Evolutionary conservation across 108 stramenopile species (phyloP).

Genomic region (Pseudonitzschia multiseries): DNA sequence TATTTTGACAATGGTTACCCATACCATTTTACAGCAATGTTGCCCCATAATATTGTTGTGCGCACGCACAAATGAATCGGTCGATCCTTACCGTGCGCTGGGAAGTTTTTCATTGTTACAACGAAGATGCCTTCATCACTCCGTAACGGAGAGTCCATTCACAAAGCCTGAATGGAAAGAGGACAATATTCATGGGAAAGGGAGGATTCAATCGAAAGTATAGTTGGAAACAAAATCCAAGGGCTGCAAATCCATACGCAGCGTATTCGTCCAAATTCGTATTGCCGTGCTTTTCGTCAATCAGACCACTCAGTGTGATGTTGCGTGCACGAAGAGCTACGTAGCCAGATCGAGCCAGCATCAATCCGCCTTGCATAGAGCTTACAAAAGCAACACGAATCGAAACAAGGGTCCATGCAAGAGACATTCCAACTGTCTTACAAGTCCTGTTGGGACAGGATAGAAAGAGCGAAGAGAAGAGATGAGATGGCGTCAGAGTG

Average conservation of each 20-base stretch:
- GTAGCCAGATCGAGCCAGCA: conserved; percentile 81
- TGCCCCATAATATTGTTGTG: no score
- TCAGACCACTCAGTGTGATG: conserved; percentile 45
- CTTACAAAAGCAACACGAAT: conserved; percentile 87
- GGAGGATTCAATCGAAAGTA: conserved; percentile 70
- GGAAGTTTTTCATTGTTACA: not conserved
- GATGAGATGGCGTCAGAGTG: not conserved
- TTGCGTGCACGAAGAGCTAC: conserved; percentile 36
- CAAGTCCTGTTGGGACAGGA: conserved; percentile 38
- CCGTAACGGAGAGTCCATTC: conserved; percentile 43
- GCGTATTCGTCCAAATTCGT: conserved; percentile 79
- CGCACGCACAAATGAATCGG: not conserved
- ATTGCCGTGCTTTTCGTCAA: conserved; percentile 62
- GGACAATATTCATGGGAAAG: conserved; percentile 84
- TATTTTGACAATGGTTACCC: no score
- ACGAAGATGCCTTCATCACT: not conserved
- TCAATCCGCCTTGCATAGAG: conserved; percentile 84
- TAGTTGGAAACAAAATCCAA: conserved; percentile 88
- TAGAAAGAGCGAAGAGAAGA: not conserved
- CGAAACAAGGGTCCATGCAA: conserved; percentile 91
- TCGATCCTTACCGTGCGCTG: not conserved
- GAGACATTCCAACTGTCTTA: conserved; percentile 78
- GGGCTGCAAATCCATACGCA: conserved; percentile 79
- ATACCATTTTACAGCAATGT: no score
- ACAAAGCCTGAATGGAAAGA: conserved; percentile 66